Evolutionary conservation across 805 yeast species (phyloP).

Genomic region (Priceomyces fermenticarens): DNA sequence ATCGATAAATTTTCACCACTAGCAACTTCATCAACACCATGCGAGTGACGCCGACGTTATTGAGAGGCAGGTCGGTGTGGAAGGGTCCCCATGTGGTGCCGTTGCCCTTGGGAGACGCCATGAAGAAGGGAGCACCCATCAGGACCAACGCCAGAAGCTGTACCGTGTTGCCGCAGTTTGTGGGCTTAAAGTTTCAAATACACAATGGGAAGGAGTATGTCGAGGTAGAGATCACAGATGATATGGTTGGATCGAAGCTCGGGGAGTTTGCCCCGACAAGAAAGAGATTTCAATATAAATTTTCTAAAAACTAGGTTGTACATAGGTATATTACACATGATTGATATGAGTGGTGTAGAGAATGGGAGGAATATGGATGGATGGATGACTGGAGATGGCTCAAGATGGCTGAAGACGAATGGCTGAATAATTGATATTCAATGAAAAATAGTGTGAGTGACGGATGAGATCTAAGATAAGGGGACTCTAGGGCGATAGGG

Average conservation of each 20-base stretch:
- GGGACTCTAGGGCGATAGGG: too few relatives aligned
- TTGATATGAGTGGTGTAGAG: too few relatives aligned
- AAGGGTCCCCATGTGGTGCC: slow-evolving; percentile 92
- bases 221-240: slow-evolving; percentile 80
- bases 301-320: slow-evolving; percentile 55
- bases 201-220: slow-evolving; percentile 96
- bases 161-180: slow-evolving; percentile 92
- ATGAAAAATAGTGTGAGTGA: too few relatives aligned
- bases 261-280: slow-evolving; percentile 97
- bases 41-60: slow-evolving; percentile 31
- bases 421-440: too few relatives aligned
- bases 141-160: slow-evolving; percentile 96
- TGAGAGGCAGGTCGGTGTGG: slow-evolving; percentile 39
- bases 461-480: too few relatives aligned
- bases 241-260: slow-evolving; percentile 93
- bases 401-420: too few relatives aligned
- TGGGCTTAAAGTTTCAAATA: slow-evolving; percentile 89
- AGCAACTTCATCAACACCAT: slow-evolving; percentile 15
- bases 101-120: slow-evolving; percentile 85
- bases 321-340: too few relatives aligned
- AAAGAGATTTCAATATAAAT: slow-evolving; percentile 80
- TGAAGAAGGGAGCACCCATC: slow-evolving; percentile 76
- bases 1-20: background rate
- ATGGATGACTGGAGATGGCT: too few relatives aligned
- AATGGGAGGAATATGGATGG: too few relatives aligned